Conservation (phyloP, 1,284 basidiomycete genomes). For the Gymnopus androsaceus region DNA sequence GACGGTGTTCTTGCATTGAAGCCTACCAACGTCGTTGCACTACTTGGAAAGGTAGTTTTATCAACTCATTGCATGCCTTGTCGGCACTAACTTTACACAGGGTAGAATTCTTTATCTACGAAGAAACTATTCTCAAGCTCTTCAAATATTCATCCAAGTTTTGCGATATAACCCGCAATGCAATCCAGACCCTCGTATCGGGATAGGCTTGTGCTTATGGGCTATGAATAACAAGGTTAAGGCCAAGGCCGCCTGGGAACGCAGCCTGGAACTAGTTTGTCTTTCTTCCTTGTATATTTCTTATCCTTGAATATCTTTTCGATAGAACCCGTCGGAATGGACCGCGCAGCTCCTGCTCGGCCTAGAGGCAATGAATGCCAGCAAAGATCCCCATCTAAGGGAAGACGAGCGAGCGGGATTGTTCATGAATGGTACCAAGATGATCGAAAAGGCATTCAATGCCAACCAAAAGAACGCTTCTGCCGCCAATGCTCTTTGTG, state of each 20-base stretch:
- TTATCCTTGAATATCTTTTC: conserved; percentile 6
- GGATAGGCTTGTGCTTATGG: conserved; percentile 92
- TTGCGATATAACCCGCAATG: conserved; percentile 76
- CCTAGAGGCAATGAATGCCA: conserved; percentile 79
- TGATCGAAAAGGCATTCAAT: conserved; percentile 75
- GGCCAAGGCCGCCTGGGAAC: conserved; percentile 85
- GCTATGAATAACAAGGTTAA: conserved; percentile 77
- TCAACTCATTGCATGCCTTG: neutral
- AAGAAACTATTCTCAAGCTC: conserved; percentile 74
- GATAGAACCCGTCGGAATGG: conserved; percentile 78
- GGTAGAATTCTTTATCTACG: conserved; percentile 83
- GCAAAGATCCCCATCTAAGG: conserved; percentile 61
- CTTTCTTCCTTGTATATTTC: neutral
- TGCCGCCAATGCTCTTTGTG: conserved; percentile 77
- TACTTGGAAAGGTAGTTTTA: conserved; percentile 69
- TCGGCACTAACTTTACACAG: conserved; percentile 36
- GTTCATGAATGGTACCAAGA: conserved; percentile 63
- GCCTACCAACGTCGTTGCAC: conserved; percentile 81
- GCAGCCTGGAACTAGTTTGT: conserved; percentile 80
- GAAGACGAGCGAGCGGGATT: conserved; percentile 63
- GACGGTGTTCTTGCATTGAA: conserved; percentile 79
- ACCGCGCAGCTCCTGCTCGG: conserved; percentile 80
- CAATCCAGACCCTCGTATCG: conserved; percentile 88
- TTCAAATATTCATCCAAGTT: conserved; percentile 84
- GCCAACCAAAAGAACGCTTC: conserved; percentile 75